Evolutionary conservation across 306 rosid species (phyloP).

Genomic region (Cucurbita ficifolia): DNA sequence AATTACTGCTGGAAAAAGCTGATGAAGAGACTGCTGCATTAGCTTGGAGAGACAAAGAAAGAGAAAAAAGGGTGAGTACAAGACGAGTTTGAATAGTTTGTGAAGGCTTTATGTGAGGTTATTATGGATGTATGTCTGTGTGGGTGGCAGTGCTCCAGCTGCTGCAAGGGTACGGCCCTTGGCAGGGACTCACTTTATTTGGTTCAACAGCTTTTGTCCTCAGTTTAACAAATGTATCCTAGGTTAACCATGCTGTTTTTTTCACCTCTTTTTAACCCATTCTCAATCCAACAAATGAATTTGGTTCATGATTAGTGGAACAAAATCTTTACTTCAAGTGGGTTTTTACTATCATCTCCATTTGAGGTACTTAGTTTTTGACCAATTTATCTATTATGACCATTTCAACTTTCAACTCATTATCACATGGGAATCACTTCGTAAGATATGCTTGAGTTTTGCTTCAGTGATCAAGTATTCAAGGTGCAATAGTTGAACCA

Average conservation of each 20-base stretch:
- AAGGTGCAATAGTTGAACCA: neutral
- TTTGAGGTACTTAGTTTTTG: neutral
- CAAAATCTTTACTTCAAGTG: neutral
- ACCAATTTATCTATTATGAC: neutral
- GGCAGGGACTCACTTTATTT: conserved; percentile 41
- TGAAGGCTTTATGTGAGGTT: neutral
- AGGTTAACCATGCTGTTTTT: conserved; percentile 34
- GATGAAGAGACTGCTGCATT: conserved; percentile 30
- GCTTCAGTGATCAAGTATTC: neutral
- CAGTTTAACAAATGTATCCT: conserved; percentile 10
- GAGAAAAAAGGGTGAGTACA: neutral
- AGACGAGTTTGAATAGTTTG: neutral
- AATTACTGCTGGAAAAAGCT: conserved; percentile 54
- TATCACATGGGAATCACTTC: conserved; percentile 26
- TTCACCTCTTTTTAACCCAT: neutral
- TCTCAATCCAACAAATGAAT: neutral
- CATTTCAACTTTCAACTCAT: neutral
- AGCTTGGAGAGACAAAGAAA: conserved; percentile 23
- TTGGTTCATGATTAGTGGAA: neutral
- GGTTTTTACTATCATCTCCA: neutral
- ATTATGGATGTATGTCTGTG: neutral
- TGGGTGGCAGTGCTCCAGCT: conserved; percentile 29
- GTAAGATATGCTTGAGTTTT: neutral
- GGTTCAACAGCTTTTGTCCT: conserved; percentile 36
- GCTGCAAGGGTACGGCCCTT: conserved; percentile 34